Evolutionary conservation across 1,139 yeast species (phyloP).

Genomic region (Ogataea hybrid): DNA sequence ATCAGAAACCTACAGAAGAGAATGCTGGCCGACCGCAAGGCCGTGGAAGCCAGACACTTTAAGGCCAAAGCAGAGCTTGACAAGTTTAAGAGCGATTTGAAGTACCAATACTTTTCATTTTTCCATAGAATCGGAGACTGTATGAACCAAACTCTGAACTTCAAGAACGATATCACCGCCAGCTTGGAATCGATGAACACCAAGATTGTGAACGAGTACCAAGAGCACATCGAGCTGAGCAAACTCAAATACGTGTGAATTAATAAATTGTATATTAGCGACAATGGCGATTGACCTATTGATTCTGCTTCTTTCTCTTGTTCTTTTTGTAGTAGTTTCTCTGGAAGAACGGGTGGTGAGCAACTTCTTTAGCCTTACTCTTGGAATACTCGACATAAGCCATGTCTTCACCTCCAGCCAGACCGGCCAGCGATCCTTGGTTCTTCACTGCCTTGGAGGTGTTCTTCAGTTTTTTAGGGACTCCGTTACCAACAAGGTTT

Average conservation of each 20-base stretch:
- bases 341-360: constrained; percentile 75
- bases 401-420: constrained; percentile 99
- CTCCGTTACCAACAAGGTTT: constrained; percentile 69
- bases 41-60: constrained; percentile 14
- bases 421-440: constrained; percentile 87
- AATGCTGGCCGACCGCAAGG: constrained; percentile 17
- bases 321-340: constrained; percentile 71
- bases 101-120: constrained; percentile 15
- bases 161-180: constrained; percentile 20
- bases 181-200: constrained; percentile 19
- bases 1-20: constrained; percentile 16
- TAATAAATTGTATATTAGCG: constrained; percentile 5
- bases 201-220: constrained; percentile 18
- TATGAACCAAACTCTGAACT: constrained; percentile 19
- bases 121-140: constrained; percentile 18
- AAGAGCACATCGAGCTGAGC: constrained; percentile 15
- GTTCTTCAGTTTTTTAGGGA: constrained; percentile 37
- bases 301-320: constrained; percentile 34
- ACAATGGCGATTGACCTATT: constrained; percentile 4
- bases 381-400: constrained; percentile 92
- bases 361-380: constrained; percentile 83
- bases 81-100: constrained; percentile 14
- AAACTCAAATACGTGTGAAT: constrained; percentile 11
- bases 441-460: constrained; percentile 63
- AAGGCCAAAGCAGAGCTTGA: constrained; percentile 29